A percentile compares a stretch with the other conserved stretches of the same genome.
phyloP scores from a whole-genome alignment of 2,329 filamentous ascomycete genomes.

The Penicillium italicum region DNA sequence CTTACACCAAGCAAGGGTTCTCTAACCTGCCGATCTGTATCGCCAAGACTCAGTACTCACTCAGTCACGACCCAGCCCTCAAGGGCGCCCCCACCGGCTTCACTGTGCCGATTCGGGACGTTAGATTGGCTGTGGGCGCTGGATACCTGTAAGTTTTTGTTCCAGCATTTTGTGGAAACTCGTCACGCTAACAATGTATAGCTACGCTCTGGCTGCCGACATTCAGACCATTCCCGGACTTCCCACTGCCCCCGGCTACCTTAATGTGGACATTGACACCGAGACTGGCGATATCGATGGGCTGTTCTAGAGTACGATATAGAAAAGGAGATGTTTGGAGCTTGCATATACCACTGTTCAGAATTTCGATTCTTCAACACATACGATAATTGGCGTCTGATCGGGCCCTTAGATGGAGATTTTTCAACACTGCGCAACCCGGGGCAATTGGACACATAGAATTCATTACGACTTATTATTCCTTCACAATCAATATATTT shows the following conservation, averaged over 20 bases:
- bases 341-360: constrained; percentile 19
- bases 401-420: constrained; percentile 15
- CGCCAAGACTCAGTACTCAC: constrained; percentile 96
- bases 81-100: constrained; percentile 96
- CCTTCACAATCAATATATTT: neutral
- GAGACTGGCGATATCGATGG: constrained; percentile 85
- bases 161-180: constrained; percentile 35
- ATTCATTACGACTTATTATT: constrained; percentile 1
- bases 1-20: constrained; percentile 87
- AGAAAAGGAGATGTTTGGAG: constrained; percentile 2
- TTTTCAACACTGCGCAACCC: constrained; percentile 12
- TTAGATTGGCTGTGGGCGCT: constrained; percentile 87
- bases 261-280: constrained; percentile 80
- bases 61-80: constrained; percentile 86
- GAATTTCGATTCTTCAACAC: constrained; percentile 25
- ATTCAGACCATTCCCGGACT: constrained; percentile 98
- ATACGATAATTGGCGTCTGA: constrained; percentile 21
- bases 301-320: constrained; percentile 64
- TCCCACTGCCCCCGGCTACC: constrained; percentile 89
- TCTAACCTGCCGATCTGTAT: constrained; percentile 92
- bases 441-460: constrained; percentile 1
- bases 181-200: constrained; percentile 32
- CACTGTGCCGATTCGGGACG: constrained; percentile 89
- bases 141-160: constrained; percentile 70
- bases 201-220: constrained; percentile 89